These are phyloP conservation scores for Lecanicillium sp. DNA, from an alignment of 2,329 filamentous ascomycete genomes.

Conservation along the genomic window DNA sequence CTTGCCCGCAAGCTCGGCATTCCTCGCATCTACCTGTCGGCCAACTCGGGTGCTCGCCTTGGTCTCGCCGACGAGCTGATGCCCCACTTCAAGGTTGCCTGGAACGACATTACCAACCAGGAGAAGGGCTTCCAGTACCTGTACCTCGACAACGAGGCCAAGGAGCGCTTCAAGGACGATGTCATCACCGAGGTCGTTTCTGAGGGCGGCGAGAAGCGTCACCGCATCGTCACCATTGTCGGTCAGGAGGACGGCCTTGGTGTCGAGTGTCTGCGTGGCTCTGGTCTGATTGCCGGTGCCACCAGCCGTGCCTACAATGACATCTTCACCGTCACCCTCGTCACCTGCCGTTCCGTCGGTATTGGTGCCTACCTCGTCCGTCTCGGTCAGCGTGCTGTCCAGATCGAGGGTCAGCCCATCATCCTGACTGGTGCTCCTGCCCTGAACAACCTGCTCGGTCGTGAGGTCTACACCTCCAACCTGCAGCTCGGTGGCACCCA, in stretches of 20 bases:
- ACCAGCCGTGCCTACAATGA: constrained; percentile 97
- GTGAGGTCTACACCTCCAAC: constrained; percentile 98
- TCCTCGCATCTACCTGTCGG: constrained; percentile 93
- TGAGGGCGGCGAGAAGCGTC: constrained; percentile 81
- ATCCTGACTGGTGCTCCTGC: constrained; percentile 96
- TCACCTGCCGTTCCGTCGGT: constrained; percentile 97
- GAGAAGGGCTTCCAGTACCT: constrained; percentile 95
- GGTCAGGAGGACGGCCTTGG: constrained; percentile 93
- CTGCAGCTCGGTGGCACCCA: constrained; percentile 99
- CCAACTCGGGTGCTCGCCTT: constrained; percentile 96
- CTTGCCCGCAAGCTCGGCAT: constrained; percentile 90
- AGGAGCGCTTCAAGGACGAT: constrained; percentile 75
- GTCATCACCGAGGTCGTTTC: constrained; percentile 75
- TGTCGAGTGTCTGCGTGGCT: constrained; percentile 95
- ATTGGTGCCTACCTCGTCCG: constrained; percentile 98
- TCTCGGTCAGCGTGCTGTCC: constrained; percentile 95
- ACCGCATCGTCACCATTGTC: constrained; percentile 91
- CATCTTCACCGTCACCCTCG: constrained; percentile 96
- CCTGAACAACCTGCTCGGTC: constrained; percentile 95
- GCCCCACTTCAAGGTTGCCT: constrained; percentile 93
- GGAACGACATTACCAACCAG: constrained; percentile 78
- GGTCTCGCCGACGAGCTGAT: constrained; percentile 96
- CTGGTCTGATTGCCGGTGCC: constrained; percentile 95
- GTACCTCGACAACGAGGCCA: constrained; percentile 81
- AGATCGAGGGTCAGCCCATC: constrained; percentile 98